These are phyloP conservation scores for Acanthamoeba lenticulata DNA, from an alignment of 208 protist genomes.

Conservation along the genomic window DNA sequence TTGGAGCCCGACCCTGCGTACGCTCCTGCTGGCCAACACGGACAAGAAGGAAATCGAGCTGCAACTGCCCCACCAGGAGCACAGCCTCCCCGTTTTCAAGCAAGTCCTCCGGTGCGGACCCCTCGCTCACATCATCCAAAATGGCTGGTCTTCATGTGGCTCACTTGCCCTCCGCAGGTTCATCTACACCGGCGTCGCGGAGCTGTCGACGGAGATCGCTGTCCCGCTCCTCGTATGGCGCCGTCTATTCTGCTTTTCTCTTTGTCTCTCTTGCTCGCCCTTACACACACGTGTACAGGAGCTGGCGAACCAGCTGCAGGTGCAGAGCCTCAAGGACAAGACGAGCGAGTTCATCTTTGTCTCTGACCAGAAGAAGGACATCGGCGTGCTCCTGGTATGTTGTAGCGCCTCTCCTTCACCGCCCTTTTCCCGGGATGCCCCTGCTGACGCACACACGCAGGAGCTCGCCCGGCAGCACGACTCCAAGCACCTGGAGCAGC, in stretches of 20 bases:
- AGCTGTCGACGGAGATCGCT: neutral
- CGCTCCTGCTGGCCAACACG: neutral
- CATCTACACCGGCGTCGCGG: slow-evolving; percentile 22
- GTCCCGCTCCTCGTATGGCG: neutral
- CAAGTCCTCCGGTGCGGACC: neutral
- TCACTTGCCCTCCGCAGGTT: neutral
- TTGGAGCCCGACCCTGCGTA: neutral
- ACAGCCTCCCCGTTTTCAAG: slow-evolving; percentile 32
- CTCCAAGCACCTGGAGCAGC: neutral
- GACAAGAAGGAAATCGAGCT: slow-evolving; percentile 10
- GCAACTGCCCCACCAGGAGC: neutral
- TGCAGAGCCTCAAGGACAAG: slow-evolving; percentile 40
- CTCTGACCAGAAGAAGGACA: slow-evolving; percentile 21
- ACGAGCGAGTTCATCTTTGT: slow-evolving; percentile 43
- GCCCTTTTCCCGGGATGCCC: neutral
- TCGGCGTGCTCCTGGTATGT: neutral
- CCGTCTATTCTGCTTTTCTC: neutral
- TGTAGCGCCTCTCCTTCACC: neutral
- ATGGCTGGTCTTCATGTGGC: neutral
- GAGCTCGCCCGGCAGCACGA: neutral
- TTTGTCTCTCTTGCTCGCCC: neutral
- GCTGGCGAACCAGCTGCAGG: neutral
- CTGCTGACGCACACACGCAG: too few species aligned
- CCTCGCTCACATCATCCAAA: neutral
- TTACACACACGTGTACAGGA: neutral